phyloP scores from a whole-genome alignment of 805 yeast genomes.

The Dipodascus albidus region DNA sequence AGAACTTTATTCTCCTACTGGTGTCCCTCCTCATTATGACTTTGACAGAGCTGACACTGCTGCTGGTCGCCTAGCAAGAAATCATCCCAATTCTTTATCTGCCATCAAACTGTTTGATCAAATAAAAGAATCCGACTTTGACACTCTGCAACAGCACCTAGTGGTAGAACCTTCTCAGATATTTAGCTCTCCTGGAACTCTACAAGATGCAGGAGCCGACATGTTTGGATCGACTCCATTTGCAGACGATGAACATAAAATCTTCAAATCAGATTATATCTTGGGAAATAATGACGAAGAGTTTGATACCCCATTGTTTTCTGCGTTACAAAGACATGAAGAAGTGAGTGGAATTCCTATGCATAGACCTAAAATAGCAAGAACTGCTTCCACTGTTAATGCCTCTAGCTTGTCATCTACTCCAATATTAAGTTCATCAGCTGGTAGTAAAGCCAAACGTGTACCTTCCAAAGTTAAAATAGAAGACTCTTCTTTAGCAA shows the following conservation, averaged over 20 bases:
- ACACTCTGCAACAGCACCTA: background rate
- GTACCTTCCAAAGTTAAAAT: background rate
- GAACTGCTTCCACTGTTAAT: background rate
- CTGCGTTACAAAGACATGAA: background rate
- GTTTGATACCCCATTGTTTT: background rate
- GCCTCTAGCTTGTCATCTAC: background rate
- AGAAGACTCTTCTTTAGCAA: background rate
- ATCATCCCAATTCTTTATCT: background rate
- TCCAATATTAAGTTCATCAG: background rate
- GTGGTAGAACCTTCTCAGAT: background rate
- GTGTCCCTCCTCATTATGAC: background rate
- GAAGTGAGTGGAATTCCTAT: background rate
- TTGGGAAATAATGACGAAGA: background rate
- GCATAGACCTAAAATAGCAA: slow-evolving; percentile 7
- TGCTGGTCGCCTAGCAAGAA: background rate
- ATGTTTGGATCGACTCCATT: background rate
- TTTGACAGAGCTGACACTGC: background rate
- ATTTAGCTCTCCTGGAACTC: background rate
- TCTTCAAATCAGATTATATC: background rate
- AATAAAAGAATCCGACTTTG: background rate
- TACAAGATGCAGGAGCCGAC: background rate
- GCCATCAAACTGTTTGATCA: background rate
- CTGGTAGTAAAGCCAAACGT: background rate
- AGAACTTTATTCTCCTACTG: background rate
- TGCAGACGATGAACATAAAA: background rate